Conservation (phyloP, 106 monocot genomes). For the Dendrobium catenatum region DNA sequence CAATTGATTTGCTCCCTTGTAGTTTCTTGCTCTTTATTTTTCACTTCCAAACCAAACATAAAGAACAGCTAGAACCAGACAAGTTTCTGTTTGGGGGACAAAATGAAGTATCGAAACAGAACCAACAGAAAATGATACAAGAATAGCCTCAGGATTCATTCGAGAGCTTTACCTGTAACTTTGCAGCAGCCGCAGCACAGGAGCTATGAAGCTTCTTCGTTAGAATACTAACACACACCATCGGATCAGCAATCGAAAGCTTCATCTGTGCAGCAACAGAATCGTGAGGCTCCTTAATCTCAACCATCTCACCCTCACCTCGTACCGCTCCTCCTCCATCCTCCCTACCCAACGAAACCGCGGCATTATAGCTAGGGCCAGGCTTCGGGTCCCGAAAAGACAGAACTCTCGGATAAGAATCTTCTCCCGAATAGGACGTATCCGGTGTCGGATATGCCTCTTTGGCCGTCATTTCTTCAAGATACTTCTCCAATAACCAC, state of each 20-base stretch:
- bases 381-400: not conserved
- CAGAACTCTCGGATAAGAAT: not conserved
- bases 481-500: slow-evolving; percentile 60
- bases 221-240: slow-evolving; percentile 32
- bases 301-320: slow-evolving; percentile 28
- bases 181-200: slow-evolving; percentile 38
- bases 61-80: not conserved
- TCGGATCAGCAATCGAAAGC: slow-evolving; percentile 20
- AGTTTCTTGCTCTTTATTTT: not conserved
- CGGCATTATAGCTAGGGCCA: no score
- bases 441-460: not conserved
- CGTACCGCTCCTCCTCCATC: slow-evolving; percentile 8
- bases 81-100: not conserved
- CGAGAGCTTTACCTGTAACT: slow-evolving; percentile 28
- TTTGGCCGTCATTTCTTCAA: slow-evolving; percentile 24
- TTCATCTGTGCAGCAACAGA: slow-evolving; percentile 1
- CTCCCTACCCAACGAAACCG: not conserved
- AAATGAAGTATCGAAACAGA: not conserved
- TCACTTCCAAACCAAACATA: not conserved
- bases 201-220: slow-evolving; percentile 52
- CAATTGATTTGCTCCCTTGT: no score
- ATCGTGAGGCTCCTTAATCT: slow-evolving; percentile 26
- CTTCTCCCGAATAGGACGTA: not conserved
- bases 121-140: not conserved
- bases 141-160: not conserved